Evolutionary conservation across 2,329 filamentous ascomycete species (phyloP), one percentile per base, ranked within the genome.

Genomic region (Clonostachys byssicola): DNA sequence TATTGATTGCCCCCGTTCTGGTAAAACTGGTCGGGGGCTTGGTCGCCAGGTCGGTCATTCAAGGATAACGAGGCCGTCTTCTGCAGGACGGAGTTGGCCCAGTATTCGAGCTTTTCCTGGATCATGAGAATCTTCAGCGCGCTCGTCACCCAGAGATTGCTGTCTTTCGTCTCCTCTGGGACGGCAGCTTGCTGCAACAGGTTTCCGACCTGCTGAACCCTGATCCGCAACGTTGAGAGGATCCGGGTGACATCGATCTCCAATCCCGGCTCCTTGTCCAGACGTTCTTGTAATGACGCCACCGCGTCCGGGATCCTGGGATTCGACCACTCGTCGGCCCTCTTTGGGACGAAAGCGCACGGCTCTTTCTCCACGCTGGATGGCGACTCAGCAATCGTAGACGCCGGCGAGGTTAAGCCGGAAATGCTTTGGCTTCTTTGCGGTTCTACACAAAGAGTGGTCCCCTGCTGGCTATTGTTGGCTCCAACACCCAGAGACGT

Each of bases 141-240:
- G 0, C 70, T 71, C 51, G 77, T 59, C 6, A 71, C 72, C 74
- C 74, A 78, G 0, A 76, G 54, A 42, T 73, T 75, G 45, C 70
- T 69, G 12, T 73, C 67, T 46, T 63, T 63, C 13, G 13, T 7
- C 1, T 55, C 56, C n/a, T 58, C 66, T 0, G 57, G 7, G 0
- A 59, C 52, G 3, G 64, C 59, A 0, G 56, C 53, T 3, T 59
- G 55, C 3, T 65, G 61, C 12, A 73, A 61, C 0, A 63, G 57
- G 2, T 60, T 60, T 44, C 68, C 71, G 16, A 67, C 68, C 39
- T 72, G 62, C 33, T 78, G 72, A 16, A 76, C 72, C 2, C 68
- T 66, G 1, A 60, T 56, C 12, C 63, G 68, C 7, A 78, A 60
- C 0, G 60, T 61, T 2, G 68, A 60, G 0, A 78, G 54, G 16